Base-by-base conservation (phyloP, 495 filamentous ascomycete genomes). In the Penicillium diatomitis region DNA sequence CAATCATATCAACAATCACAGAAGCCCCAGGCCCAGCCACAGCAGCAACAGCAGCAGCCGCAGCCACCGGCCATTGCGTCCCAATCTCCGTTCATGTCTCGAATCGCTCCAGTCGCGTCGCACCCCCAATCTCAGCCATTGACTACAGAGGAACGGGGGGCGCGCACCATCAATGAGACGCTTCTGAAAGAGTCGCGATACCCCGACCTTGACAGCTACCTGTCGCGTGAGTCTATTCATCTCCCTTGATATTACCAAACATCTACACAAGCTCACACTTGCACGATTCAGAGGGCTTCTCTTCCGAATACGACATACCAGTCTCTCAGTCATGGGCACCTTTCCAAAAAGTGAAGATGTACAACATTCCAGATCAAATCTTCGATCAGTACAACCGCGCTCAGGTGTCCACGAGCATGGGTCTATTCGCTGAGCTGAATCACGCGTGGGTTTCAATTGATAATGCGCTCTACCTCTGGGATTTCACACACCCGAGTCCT, bases 401-500 rank as follows among this genome's bases (percentile, higher is more conserved):
- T 41, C 80, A 90, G 53, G 80, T 95, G 2, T 83, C 83, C 28
- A 92, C 91, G 8, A 80, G 77, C 60, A 94, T 97, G 83, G 92
- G 92, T 20, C 68, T 97, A 36, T 96, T 99, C 65, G 87, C 92
- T 20, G 85, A 89, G 63, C 65, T 99, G 54, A 87, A 88, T 50
- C 90, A 96, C 69, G 91, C 90, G 39, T 99, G 91, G 90, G 84
- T 94, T 20, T 77, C 87, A 0, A 95, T 99, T 59, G 92, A 99
- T 68, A 95, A 92, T 66, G 83, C 86, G 46, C 75, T 99, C 29
- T 99, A 97, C 62, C 73, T 99, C 8, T 99, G 92, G 92, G 92
- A 99, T 66, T 99, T 96, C 60, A 91, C 88, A 7, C 77, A 85
- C 51, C 83, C 86, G 30, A 83, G 88, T 57, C 85, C 90, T 27